Base-by-base conservation (phyloP, 2,329 filamentous ascomycete species). In the Sclerotinia spermophila region DNA sequence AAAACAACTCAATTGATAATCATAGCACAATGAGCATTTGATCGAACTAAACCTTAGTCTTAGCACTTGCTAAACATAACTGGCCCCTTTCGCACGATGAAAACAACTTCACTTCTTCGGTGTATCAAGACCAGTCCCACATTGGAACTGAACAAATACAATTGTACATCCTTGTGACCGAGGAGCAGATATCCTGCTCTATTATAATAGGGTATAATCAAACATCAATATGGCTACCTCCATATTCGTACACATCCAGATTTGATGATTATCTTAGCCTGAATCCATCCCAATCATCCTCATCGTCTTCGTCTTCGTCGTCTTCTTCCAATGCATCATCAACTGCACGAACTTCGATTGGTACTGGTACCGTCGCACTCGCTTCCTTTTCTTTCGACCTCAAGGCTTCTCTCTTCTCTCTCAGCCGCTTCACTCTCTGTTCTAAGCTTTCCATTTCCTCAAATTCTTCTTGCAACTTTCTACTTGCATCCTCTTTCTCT, bases 391-490 rank as follows among this genome's bases (percentile, higher is more conserved):
- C 80, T 40, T 79, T 82, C 51, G 76, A 76, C 60, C 87, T 84
- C 72, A 94, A 79, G 69, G 88, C 87, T 77, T 94, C 92, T 61
- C 92, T 84, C 79, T 88, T 89, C 77, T 92, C 88, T 78, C 92
- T 90, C 68, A 95, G 80, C 72, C 84, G 85, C 71, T 85, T 84
- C 19, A 95, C 90, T 10, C 92, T 86, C 67, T 87, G 87, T 79
- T 95, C 92, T 60, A 95, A 84, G 77, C 89, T 87, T 78, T 92
- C 90, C 92, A 95, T 95, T 78, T 94, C 90, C 71, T 93, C 92
- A 74, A 95, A 91, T 79, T 95, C 92, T 55, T 90, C 87, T 80
- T 93, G 90, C 70, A 94, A 81, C 42, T 90, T 88, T 33, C 90
- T 85, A 56, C 86, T 87, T 1, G 92, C 92, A 76, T 96, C 92